Base-by-base conservation (phyloP, 176 grass and related monocot species). In the Hyparrhenia diplandra region DNA sequence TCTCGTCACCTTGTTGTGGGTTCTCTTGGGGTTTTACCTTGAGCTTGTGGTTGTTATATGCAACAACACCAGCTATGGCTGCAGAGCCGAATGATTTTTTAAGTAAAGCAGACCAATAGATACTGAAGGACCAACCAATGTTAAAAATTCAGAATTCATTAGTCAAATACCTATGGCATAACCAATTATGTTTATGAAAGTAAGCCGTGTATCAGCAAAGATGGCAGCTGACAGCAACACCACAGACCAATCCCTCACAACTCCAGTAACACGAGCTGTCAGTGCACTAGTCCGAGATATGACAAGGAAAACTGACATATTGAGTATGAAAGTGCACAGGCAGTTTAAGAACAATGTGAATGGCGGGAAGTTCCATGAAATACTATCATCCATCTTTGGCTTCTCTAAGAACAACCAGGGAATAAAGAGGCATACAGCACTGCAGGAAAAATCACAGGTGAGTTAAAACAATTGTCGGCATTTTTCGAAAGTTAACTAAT, bases 321-420 rank as follows among this genome's bases (percentile, higher is more conserved):
- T 99, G 46, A 99, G 96, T 64, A 92, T 8, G 32, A 99, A 99
- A 40, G 96, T 99, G 87, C 96, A 99, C 34, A 99, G 4, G 89
- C 96, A 99, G 69, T 99, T 99, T 40, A 99, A 85, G 66, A 92
- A 91, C 74, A 99, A 84, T 80, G 82, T 93, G 61, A 99, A n/a
- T 25, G 92, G 90, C 3, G 92, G 96, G 59, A 99, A 93, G 76
- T 88, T 95, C 92, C 92, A 99, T 27, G 92, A 91, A 71, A 74
- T 74, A 82, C 90, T 95, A 73, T 74, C 83, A 86, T 99, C 92
- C 92, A 99, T 99, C 81, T 99, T 95, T 73, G 96, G 92, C 86
- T 93, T 99, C 85, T 99, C 96, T 63, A 99, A 91, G 77, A 95
- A 99, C 72, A 99, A 79, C 96, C 96, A 99, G 14, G 96, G 96